Base-by-base conservation (phyloP, 2,329 filamentous ascomycete species). In the Fonsecaea pugnacius region DNA sequence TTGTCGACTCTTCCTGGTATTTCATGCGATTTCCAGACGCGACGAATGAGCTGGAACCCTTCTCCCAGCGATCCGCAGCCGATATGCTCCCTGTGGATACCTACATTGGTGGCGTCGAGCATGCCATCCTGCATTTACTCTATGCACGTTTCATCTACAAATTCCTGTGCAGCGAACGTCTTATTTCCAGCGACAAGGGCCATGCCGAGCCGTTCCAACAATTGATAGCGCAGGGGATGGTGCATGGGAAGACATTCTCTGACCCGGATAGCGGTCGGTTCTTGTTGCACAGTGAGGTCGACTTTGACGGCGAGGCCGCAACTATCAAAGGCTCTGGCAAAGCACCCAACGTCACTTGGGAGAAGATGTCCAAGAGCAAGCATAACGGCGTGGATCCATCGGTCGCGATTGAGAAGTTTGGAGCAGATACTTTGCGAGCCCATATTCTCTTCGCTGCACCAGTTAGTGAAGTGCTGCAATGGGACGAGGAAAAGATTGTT, bases 341-440 rank as follows among this genome's bases (percentile, higher is more conserved):
- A 54, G 72, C 73, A 0, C 86, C 89, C 1, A 84, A 80, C 32
- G 77, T 92, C 18, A 88, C 86, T 1, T 96, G 85, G 71, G 92
- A 96, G 75, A 96, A 96, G 75, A 96, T 96, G 92, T 95, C 91
- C 43, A 96, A 96, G 78, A 96, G 91, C 72, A 96, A 96, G 76
- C 84, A 95, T 78, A 96, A 96, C 73, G 92, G 92, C 30, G 91
- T 96, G 6, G 91, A 96, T 73, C 92, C 92, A 0, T 87, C 85
- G 0, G 81, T 80, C 0, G 90, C 89, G 68, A 91, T 95, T 63
- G 78, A 82, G 7, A 87, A 85, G 69, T 89, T 95, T 71, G 92
- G 92, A 24, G 91, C 92, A 1, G 92, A 96, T 75, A 88, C 91
- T 5, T 92, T 91, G 1, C 83, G 92, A 62, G 91, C 91, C 3